phyloP scores from a whole-genome alignment of 805 yeast species.

The Kuraishia piskuri region DNA sequence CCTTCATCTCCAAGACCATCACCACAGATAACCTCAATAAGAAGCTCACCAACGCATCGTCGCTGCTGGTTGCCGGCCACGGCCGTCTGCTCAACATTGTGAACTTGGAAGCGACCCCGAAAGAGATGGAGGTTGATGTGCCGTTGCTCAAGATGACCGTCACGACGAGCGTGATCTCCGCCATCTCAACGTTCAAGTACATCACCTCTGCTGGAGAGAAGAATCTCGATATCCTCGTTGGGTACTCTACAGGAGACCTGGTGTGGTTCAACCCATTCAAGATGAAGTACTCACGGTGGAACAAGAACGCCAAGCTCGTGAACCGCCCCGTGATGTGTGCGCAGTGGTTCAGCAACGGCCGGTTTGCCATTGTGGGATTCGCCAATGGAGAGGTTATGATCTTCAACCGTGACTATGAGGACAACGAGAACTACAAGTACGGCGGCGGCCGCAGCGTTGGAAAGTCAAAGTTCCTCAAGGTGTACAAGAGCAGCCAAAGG shows the following conservation, averaged over 20 bases:
- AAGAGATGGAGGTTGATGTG: conserved; percentile 30
- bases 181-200: conserved; percentile 23
- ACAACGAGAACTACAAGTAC: conserved; percentile 22
- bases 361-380: conserved; percentile 48
- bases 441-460: conserved; percentile 13
- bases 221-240: conserved; percentile 45
- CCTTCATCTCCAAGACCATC: conserved; percentile 23
- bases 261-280: conserved; percentile 48
- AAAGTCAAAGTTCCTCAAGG: conserved; percentile 26
- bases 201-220: conserved; percentile 17
- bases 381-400: conserved; percentile 53
- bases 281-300: conserved; percentile 40
- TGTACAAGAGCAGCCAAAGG: conserved; percentile 9
- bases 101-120: conserved; percentile 25
- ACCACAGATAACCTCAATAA: conserved; percentile 20
- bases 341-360: conserved; percentile 38
- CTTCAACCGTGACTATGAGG: conserved; percentile 43
- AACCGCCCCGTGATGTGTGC: conserved; percentile 34
- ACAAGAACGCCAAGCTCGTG: conserved; percentile 37
- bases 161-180: conserved; percentile 29
- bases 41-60: conserved; percentile 17
- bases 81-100: conserved; percentile 42
- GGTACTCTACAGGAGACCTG: conserved; percentile 61
- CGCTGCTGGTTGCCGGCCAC: conserved; percentile 35
- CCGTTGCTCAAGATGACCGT: conserved; percentile 38